These are phyloP conservation scores for Tetrapisispora phaffii DNA, from an alignment of 805 yeast genomes.

Conservation along the genomic window DNA sequence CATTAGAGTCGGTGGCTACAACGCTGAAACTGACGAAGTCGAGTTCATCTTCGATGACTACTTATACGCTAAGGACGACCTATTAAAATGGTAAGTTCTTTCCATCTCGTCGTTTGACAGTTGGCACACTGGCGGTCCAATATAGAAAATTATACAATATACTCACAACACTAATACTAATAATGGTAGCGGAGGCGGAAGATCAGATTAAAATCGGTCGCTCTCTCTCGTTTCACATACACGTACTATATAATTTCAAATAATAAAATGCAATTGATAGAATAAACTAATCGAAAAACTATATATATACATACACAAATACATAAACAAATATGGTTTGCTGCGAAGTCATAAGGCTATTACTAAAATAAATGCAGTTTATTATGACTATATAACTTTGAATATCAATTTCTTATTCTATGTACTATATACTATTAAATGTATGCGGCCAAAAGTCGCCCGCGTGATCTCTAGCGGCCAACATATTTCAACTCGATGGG, in stretches of 20 bases:
- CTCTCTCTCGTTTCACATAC: neutral
- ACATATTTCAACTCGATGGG: slow-evolving; percentile 58
- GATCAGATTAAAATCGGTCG: neutral
- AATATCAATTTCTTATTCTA: neutral
- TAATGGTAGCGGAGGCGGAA: neutral
- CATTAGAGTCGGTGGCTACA: slow-evolving; percentile 48
- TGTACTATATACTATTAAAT: neutral
- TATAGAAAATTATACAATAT: slow-evolving; percentile 14
- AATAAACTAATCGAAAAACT: neutral
- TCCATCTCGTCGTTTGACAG: neutral
- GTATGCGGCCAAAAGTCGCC: neutral
- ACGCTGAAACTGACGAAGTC: slow-evolving; percentile 33
- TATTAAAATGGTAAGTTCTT: slow-evolving; percentile 25
- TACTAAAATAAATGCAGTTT: slow-evolving; percentile 1
- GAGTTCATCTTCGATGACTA: slow-evolving; percentile 32
- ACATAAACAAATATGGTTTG: no score
- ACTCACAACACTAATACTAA: neutral
- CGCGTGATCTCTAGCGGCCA: slow-evolving; percentile 26
- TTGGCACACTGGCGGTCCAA: slow-evolving; percentile 23
- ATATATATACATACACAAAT: no score
- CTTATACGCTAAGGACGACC: slow-evolving; percentile 31
- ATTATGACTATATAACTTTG: neutral
- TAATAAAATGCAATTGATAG: slow-evolving; percentile 1
- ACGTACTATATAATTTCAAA: neutral
- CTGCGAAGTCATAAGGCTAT: no score